Base-by-base conservation (phyloP, 495 filamentous ascomycete genomes). In the Talaromyces nanjingensis region DNA sequence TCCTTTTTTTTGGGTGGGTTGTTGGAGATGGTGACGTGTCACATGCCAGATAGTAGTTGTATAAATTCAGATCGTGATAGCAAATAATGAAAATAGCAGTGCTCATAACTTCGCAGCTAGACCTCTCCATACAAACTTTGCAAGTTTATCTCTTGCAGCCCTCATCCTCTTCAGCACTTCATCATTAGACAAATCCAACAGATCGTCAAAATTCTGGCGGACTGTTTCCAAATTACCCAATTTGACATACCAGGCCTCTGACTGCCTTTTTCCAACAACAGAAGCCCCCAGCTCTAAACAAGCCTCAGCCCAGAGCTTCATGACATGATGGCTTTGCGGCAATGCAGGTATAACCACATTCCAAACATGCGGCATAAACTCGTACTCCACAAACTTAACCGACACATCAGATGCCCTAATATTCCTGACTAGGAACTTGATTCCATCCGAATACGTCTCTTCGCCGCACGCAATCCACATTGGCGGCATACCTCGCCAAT, bases 391-490 rank as follows among this genome's bases (percentile, higher is more conserved):
- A 56, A 68, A 65, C 29, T 53, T 56, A 42, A 68, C 53, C 33
- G 22, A 45, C 18, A 39, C 60, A 18, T 34, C 63, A n/a, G 33
- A 39, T 14, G 33, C 53, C 53, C 24, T 37, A 3, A 60, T 54
- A 31, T 55, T 31, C 49, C 62, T 47, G n/a, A 63, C 64, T 24
- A 68, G 24, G 18, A 56, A 59, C 8, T 59, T 49, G 14, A 39
- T 60, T 31, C 60, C 64, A 45, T 68, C 66, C 25, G 59, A 60
- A 29, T 65, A 63, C 64, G 58, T 62, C 56, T 68, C 66, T 33
- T 68, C n/a, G 5, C 66, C 64, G 22, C 55, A 68, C 20, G 60
- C 49, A 20, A 68, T 25, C 59, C 59, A 66, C 59, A 68, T 63
- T 53, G 66, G 66, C 12, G 66, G 66, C 59, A 63, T 63, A 18